Evolutionary conservation across 2,329 filamentous ascomycete species (phyloP).

Genomic region (Fusarium oxysporum): DNA sequence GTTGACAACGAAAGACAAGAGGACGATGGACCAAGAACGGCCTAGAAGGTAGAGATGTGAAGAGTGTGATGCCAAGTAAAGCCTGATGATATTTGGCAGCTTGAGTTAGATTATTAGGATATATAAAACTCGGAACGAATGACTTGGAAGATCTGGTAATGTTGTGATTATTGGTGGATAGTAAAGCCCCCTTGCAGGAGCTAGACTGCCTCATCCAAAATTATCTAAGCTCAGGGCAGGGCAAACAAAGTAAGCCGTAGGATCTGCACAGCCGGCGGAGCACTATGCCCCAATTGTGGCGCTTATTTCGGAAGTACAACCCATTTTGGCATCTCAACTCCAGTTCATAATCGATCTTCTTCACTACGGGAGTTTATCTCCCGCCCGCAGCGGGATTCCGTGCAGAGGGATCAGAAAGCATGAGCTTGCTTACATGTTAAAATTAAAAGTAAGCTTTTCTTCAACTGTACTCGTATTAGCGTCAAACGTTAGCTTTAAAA

Average conservation of each 20-base stretch:
- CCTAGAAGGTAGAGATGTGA: rapidly evolving
- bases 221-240: not conserved
- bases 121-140: not conserved
- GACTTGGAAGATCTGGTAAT: rapidly evolving
- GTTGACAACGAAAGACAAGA: not conserved
- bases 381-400: not conserved
- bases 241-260: not conserved
- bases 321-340: not conserved
- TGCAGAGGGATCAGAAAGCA: not conserved
- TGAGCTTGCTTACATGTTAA: not conserved
- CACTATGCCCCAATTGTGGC: not conserved
- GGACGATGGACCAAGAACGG: rapidly evolving
- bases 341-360: rapidly evolving
- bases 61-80: not conserved
- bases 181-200: too few species aligned
- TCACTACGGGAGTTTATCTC: not conserved
- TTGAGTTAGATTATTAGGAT: not conserved
- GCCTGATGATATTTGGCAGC: rapidly evolving
- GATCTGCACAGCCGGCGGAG: not conserved
- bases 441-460: not conserved
- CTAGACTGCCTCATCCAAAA: not conserved
- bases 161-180: not conserved
- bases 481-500: not conserved
- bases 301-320: not conserved
- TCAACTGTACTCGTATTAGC: not conserved